Evolutionary conservation across 768 basidiomycete species (phyloP), one percentile per base, ranked within the genome.

Genomic region (Tylopilus intermedius): DNA sequence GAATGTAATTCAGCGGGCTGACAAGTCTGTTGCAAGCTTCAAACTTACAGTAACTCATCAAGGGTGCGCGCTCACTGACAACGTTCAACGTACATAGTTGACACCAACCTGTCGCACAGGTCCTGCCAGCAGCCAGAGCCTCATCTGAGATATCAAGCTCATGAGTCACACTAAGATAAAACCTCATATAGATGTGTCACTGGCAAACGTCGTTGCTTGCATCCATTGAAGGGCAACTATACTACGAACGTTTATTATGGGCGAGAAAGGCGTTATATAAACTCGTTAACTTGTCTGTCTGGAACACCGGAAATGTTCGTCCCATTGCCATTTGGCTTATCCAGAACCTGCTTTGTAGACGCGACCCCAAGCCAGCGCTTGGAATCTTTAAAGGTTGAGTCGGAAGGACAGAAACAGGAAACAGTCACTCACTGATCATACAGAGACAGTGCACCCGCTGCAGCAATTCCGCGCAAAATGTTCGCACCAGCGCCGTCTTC

Each of bases 401-500:
- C 22, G 0, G 27, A 32, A 39, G 26, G 47, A 15, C 18, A 6
- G 22, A 33, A 24, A 45, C 8, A 10, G 8, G 8, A 33, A 15
- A 5, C 33, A 5, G 29, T 30, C 21, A 53, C 65, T 58, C 46
- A 74, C 75, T 82, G 79, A 72, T 84, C 82, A 71, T 83, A 84
- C 47, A 84, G 63, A 27, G 82, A 80, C 61, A 84, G 67, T 55
- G 81, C 83, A 69, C 82, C 71, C 21, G 71, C 71, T n/a, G 64
- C 64, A 7, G 71, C 71, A n/a, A 73, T 55, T 68, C 83, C 80
- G 67, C 82, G 81, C 61, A 83, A 49, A 45, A 74, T 71, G 63
- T 79, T 79, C 53, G 77, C 79, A 58, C 79, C 80, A 52, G 79
- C 81, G 61, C 82, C 80, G 68, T 79, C 82, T 81, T 75, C 22